These are phyloP conservation scores for Casuarina glauca DNA, from an alignment of 306 rosid genomes.

Conservation along the genomic window DNA sequence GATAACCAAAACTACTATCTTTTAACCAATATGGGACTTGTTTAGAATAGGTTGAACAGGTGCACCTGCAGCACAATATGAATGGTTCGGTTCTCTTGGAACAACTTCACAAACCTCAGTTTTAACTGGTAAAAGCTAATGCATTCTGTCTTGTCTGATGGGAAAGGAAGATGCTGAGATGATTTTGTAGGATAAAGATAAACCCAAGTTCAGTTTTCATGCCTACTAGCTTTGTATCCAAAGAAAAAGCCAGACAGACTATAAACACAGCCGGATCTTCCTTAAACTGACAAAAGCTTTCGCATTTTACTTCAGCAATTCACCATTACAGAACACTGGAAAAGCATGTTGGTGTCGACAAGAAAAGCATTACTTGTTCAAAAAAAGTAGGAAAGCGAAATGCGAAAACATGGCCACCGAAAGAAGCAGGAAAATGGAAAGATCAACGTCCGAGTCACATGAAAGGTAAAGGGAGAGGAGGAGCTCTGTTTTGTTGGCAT, in stretches of 20 bases:
- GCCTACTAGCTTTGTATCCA: not conserved
- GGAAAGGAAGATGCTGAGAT: not conserved
- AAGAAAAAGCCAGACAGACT: not conserved
- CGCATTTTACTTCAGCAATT: not conserved
- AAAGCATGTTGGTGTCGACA: too few species aligned
- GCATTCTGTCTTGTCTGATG: not conserved
- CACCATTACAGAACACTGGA: too few species aligned
- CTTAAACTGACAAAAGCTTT: not conserved
- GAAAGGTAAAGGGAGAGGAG: not conserved
- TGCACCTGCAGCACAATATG: too few species aligned
- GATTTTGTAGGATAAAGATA: not conserved
- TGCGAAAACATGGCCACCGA: slow-evolving; percentile 3
- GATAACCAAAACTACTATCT: too few species aligned
- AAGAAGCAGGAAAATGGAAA: not conserved
- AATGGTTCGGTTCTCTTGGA: too few species aligned
- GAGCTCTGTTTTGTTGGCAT: not conserved
- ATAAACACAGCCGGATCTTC: not conserved
- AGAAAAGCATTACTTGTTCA: not conserved
- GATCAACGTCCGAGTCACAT: not conserved
- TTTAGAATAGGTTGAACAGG: too few species aligned
- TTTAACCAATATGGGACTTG: too few species aligned
- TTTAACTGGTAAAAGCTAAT: too few species aligned
- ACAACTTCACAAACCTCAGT: not conserved
- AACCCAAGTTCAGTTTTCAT: not conserved
- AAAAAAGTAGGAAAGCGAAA: not conserved